phyloP scores from a whole-genome alignment of 441 rosid species.

The Gossypium lobatum region DNA sequence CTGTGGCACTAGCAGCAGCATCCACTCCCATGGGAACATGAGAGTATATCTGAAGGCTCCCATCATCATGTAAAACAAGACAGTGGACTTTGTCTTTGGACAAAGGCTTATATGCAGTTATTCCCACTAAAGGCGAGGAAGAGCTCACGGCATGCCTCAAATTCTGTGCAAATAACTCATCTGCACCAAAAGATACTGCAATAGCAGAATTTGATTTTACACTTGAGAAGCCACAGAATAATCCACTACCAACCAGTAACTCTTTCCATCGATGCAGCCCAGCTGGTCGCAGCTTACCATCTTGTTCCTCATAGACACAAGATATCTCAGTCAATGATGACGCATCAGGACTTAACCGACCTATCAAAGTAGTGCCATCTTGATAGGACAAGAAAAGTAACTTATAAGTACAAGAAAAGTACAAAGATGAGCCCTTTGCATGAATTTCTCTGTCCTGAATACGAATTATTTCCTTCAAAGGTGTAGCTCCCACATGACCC shows the following conservation, averaged over 20 bases:
- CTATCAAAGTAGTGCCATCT: conserved; percentile 84
- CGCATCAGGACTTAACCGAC: conserved; percentile 71
- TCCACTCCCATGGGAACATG: conserved; percentile 68
- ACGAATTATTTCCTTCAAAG: conserved; percentile 72
- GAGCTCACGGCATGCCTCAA: conserved; percentile 82
- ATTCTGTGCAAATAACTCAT: conserved; percentile 76
- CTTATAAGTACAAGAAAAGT: conserved; percentile 76
- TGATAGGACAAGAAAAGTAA: conserved; percentile 84
- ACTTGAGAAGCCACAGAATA: conserved; percentile 84
- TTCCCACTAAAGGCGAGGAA: conserved; percentile 88
- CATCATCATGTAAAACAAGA: conserved; percentile 97
- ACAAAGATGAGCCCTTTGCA: conserved; percentile 85
- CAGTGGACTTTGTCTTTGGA: conserved; percentile 93
- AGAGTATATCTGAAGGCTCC: conserved; percentile 98
- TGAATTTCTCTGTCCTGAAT: conserved; percentile 62
- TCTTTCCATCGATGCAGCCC: conserved; percentile 97
- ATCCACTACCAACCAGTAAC: conserved; percentile 72
- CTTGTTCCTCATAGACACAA: conserved; percentile 77
- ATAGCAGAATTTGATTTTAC: conserved; percentile 75
- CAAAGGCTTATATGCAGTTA: conserved; percentile 92
- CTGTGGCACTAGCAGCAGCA: conserved; percentile 55
- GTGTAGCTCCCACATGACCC: conserved; percentile 86
- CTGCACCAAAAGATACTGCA: conserved; percentile 59
- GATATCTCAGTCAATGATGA: conserved; percentile 69
- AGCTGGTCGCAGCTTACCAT: conserved; percentile 63